Evolutionary conservation across 2,329 filamentous ascomycete genomes (phyloP).

Genomic region (Thermochaetoides dissita): DNA sequence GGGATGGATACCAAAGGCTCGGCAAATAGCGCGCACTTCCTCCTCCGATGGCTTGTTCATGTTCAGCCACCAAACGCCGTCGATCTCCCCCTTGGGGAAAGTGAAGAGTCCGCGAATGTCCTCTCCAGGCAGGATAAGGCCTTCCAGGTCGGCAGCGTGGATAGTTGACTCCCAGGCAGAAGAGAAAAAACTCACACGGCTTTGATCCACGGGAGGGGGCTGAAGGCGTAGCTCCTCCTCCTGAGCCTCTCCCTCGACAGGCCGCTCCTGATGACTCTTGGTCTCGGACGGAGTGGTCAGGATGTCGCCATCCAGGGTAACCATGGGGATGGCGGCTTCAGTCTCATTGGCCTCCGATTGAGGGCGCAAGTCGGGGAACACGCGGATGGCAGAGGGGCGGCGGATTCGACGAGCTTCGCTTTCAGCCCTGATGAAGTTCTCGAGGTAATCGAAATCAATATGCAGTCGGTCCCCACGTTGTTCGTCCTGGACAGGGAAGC

Average conservation of each 20-base stretch:
- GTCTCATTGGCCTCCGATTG: conserved; percentile 17
- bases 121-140: conserved; percentile 78
- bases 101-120: conserved; percentile 77
- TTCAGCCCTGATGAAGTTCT: conserved; percentile 68
- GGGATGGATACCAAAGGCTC: conserved; percentile 89
- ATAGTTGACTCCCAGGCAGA: conserved; percentile 89
- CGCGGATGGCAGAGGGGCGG: conserved; percentile 31
- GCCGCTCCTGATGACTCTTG: conserved; percentile 36
- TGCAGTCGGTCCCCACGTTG: conserved; percentile 57
- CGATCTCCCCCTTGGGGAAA: conserved; percentile 44
- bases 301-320: conserved; percentile 37
- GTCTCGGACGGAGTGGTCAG: conserved; percentile 37
- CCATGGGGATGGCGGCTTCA: conserved; percentile 14
- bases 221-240: conserved; percentile 23
- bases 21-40: conserved; percentile 76
- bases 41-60: conserved; percentile 81
- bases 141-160: conserved; percentile 76
- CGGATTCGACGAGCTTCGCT: conserved; percentile 33
- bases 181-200: conserved; percentile 92
- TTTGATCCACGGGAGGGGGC: conserved; percentile 40
- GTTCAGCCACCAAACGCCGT: conserved; percentile 98
- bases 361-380: conserved; percentile 49
- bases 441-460: conserved; percentile 85
- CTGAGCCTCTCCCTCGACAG: conserved; percentile 31
- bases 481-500: conserved; percentile 67